These are phyloP conservation scores for Cichorium intybus DNA, from an alignment of 140 eudicot genomes.

Conservation along the genomic window DNA sequence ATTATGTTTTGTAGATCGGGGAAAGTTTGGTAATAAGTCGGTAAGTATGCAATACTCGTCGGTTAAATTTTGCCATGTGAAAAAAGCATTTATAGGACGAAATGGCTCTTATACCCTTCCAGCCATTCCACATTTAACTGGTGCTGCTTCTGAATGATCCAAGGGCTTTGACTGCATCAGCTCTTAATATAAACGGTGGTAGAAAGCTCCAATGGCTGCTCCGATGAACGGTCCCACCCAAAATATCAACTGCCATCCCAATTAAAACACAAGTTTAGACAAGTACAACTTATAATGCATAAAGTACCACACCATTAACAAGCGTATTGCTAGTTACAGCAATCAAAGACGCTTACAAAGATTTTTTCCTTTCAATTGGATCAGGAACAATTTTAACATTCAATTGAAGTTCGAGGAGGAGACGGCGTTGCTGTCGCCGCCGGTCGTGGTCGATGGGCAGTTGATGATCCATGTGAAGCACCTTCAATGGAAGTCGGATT, in stretches of 20 bases:
- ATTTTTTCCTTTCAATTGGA: too few relatives aligned
- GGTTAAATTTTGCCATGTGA: background rate
- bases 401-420: too few relatives aligned
- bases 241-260: conserved; percentile 44
- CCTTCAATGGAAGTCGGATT: too few relatives aligned
- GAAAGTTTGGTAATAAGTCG: too few relatives aligned
- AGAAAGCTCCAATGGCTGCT: conserved; percentile 51
- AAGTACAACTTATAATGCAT: conserved; percentile 7
- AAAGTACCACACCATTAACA: conserved; percentile 22
- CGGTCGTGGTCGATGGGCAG: too few relatives aligned
- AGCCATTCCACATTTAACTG: background rate
- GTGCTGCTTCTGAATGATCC: conserved; percentile 55
- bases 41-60: too few relatives aligned
- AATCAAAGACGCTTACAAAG: too few relatives aligned
- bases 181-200: conserved; percentile 57
- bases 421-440: too few relatives aligned
- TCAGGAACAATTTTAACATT: too few relatives aligned
- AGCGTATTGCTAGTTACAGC: too few relatives aligned
- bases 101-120: background rate
- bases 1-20: too few relatives aligned
- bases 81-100: background rate
- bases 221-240: conserved; percentile 64
- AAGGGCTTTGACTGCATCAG: conserved; percentile 47
- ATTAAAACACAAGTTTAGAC: background rate
- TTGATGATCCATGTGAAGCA: too few relatives aligned